Evolutionary conservation across 1,139 yeast genomes (phyloP).

Genomic region (Magnusiomyces fungicola): DNA sequence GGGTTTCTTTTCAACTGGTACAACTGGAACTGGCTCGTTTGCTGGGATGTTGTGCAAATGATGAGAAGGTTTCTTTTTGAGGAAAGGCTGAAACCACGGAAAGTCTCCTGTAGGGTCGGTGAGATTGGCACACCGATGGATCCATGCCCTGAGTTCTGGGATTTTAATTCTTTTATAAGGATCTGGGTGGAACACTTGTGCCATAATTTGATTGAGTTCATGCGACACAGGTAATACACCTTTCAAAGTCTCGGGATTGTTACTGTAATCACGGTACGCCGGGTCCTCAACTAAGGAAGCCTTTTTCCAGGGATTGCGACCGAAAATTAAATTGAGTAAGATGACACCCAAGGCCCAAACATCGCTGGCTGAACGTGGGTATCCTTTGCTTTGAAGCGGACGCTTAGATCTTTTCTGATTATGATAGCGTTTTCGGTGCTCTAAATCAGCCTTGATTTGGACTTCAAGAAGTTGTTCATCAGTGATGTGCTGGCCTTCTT

Average conservation of each 20-base stretch:
- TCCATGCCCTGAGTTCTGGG: slow-evolving; percentile 34
- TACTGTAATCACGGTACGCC: slow-evolving; percentile 45
- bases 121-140: slow-evolving; percentile 20
- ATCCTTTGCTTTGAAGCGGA: slow-evolving; percentile 16
- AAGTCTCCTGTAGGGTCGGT: slow-evolving; percentile 7
- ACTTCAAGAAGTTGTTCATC: neutral
- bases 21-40: neutral
- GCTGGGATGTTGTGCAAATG: neutral
- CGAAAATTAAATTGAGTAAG: slow-evolving; percentile 69
- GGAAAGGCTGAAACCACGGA: slow-evolving; percentile 12
- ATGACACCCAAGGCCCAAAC: slow-evolving; percentile 86
- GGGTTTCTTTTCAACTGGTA: neutral
- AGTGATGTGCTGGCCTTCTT: neutral
- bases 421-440: neutral
- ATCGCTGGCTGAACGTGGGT: slow-evolving; percentile 35
- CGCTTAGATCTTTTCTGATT: slow-evolving; percentile 4
- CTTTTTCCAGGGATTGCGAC: slow-evolving; percentile 87
- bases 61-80: neutral
- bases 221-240: slow-evolving; percentile 61
- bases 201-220: slow-evolving; percentile 51
- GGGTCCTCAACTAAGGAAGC: slow-evolving; percentile 57
- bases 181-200: slow-evolving; percentile 49
- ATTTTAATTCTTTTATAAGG: slow-evolving; percentile 59
- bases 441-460: slow-evolving; percentile 1
- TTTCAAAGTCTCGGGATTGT: slow-evolving; percentile 43